A percentile compares a stretch with the other conserved stretches of the same genome.
phyloP scores from a whole-genome alignment of 495 filamentous ascomycete species.

The Penicillium lividum region DNA sequence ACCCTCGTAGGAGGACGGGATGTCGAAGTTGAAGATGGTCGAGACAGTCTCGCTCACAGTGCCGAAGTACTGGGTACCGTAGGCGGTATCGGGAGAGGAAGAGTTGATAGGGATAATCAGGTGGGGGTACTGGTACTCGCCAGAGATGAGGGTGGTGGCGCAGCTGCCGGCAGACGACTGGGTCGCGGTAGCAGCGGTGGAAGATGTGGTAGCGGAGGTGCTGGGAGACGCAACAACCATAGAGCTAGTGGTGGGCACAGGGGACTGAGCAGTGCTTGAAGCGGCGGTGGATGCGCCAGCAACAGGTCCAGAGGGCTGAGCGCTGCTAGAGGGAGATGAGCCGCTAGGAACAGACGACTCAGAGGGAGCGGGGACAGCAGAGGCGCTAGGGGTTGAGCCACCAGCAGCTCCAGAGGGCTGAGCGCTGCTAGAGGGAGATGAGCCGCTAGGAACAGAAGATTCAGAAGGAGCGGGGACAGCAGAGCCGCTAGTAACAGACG shows the following conservation, averaged over 20 bases:
- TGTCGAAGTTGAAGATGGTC: constrained; percentile 70
- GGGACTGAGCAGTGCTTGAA: constrained; percentile 4
- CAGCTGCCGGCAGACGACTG: constrained; percentile 36
- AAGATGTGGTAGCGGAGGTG: constrained; percentile 9
- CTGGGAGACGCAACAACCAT: constrained; percentile 13
- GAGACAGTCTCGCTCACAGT: constrained; percentile 56
- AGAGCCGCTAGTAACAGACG: constrained; percentile 3
- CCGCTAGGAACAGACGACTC: background rate
- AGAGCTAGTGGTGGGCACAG: constrained; percentile 1
- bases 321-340: background rate
- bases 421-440: background rate
- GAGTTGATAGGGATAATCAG: constrained; percentile 67
- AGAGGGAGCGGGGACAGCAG: background rate
- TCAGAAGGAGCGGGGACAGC: background rate
- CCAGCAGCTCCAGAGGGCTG: constrained; percentile 7
- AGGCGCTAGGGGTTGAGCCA: background rate
- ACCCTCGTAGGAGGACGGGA: constrained; percentile 51
- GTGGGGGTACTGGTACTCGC: constrained; percentile 59
- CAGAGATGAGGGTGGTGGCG: constrained; percentile 46
- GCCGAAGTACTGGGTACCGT: constrained; percentile 57
- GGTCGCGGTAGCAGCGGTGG: constrained; percentile 13
- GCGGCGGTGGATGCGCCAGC: constrained; percentile 3
- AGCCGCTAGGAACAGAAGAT: background rate
- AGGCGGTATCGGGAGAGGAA: constrained; percentile 48
- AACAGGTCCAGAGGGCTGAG: constrained; percentile 9